Evolutionary conservation across 257 asterid genomes (phyloP).

Genomic region (Penstemon eatonii): DNA sequence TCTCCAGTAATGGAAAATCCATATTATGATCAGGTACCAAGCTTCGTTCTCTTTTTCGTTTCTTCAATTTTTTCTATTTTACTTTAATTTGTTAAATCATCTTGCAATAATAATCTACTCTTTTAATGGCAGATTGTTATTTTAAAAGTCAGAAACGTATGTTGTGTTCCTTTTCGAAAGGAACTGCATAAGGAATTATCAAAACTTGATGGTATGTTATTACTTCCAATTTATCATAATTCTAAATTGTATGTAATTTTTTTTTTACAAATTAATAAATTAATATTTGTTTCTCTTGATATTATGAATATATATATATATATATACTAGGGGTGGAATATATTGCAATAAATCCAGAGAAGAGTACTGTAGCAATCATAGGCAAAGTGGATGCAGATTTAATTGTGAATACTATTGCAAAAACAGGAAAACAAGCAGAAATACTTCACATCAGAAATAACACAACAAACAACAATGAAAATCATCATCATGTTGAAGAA

Average conservation of each 20-base stretch:
- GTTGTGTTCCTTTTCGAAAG: slow-evolving; percentile 27
- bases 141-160: slow-evolving; percentile 28
- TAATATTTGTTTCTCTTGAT: too few species aligned
- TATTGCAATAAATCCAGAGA: slow-evolving; percentile 27
- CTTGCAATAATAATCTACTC: not conserved
- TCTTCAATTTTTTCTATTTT: not conserved
- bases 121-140: slow-evolving; percentile 24
- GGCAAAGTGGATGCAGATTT: slow-evolving; percentile 34
- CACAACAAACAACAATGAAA: too few species aligned
- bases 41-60: not conserved
- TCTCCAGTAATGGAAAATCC: too few species aligned
- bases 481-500: too few species aligned
- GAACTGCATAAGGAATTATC: slow-evolving; percentile 31
- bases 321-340: slow-evolving; percentile 26
- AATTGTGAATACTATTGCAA: slow-evolving; percentile 19
- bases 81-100: not conserved
- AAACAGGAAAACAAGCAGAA: slow-evolving; percentile 32
- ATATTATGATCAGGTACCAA: slow-evolving; percentile 16
- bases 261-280: too few species aligned
- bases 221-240: too few species aligned
- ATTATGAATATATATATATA: too few species aligned
- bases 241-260: too few species aligned
- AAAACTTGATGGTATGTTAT: slow-evolving; percentile 30
- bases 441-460: not conserved
- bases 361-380: slow-evolving; percentile 23